Base-by-base conservation (phyloP, 345 rosid species). In the Clarkia xantiana region DNA sequence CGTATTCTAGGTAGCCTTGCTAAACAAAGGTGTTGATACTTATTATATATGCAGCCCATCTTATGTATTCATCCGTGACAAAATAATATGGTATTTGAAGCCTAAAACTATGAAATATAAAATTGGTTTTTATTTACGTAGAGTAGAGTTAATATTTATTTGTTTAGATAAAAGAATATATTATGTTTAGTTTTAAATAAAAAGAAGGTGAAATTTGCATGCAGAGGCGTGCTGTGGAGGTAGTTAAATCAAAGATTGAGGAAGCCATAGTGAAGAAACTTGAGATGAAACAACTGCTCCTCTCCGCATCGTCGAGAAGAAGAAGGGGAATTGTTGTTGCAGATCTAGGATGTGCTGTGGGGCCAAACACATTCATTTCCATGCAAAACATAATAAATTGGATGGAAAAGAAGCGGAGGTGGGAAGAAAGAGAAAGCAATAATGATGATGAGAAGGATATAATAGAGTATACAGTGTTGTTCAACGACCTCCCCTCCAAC, bases 321-420 rank as follows among this genome's bases (percentile, higher is more conserved):
- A n/a, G n/a, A n/a, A n/a, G n/a, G n/a, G n/a, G n/a, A 34, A 56
- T 82, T 10, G 42, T 16, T 10, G 45, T 82, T 20, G 94, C 77
- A 12, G 88, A 83, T 54, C 57, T 77, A 65, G 94, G 94, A 51
- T 83, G 88, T 57, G 79, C 88, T 8, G 78, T 64, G 0, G 88
- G 88, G 34, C 80, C 88, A 52, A 83, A 80, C 58, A 67, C 88
- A 34, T 43, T 80, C 46, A 14, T 47, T 13, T 55, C 77, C 20
- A 53, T 80, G 44, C 66, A 74, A 40, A 66, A 75, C 61, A 42
- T 79, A 20, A 40, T 77, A 25, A 55, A 63, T 39, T 67, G 56
- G 14, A 46, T 76, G 1, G 47, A 64, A 64, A 20, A 36, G 13
- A 80, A 45, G 49, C 57, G n/a, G n/a, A n/a, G n/a, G n/a, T n/a